phyloP scores from a whole-genome alignment of 169 alveolate genomes.

The Plasmodium knowlesi region DNA sequence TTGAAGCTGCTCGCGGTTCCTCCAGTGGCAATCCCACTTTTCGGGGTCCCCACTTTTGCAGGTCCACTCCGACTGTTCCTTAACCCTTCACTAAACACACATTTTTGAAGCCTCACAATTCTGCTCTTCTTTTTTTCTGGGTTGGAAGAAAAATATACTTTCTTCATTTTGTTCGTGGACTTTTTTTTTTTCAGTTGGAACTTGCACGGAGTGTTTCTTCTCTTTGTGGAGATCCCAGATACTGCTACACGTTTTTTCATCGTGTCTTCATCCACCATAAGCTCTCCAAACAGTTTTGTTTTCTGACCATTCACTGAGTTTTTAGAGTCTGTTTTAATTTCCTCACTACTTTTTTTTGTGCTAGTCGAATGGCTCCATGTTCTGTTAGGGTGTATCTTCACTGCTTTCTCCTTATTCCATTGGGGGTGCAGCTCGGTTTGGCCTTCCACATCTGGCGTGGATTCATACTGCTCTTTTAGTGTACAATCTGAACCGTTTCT shows the following conservation, averaged over 20 bases:
- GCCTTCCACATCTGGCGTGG: not conserved
- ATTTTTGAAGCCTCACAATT: not conserved
- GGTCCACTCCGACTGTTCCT: not conserved
- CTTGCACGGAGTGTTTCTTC: constrained; percentile 3
- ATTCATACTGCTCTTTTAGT: not conserved
- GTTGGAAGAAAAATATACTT: not conserved
- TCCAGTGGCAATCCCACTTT: not conserved
- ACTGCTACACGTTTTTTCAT: not conserved
- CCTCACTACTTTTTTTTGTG: not conserved
- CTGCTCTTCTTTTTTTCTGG: constrained; percentile 15
- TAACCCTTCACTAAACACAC: not conserved
- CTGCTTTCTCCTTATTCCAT: not conserved
- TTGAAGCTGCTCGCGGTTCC: not conserved
- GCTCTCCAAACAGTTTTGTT: not conserved
- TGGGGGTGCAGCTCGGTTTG: not conserved
- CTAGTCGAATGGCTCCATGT: not conserved
- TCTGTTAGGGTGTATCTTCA: not conserved
- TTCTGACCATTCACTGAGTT: not conserved
- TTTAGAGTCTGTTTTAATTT: not conserved
- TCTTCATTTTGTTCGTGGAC: not conserved
- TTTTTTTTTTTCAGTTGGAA: not conserved
- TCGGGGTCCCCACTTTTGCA: not conserved
- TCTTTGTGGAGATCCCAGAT: not conserved
- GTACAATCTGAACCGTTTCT: not conserved
- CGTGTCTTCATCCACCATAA: not conserved